Evolutionary conservation across 495 filamentous ascomycete species (phyloP).

Genomic region (Aspergillus sclerotioniger): DNA sequence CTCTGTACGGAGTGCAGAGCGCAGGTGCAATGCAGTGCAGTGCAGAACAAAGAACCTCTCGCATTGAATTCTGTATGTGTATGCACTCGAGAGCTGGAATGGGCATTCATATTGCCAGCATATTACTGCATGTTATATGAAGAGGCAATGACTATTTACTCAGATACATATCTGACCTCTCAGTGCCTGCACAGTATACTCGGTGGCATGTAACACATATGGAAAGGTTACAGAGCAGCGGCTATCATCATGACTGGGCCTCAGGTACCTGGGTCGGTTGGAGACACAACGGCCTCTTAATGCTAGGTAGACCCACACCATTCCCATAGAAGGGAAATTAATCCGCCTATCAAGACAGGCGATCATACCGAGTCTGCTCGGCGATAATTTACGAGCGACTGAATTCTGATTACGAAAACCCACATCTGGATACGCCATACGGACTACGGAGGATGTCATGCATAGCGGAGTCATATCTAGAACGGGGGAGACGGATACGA

Average conservation of each 20-base stretch:
- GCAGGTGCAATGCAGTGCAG: no score
- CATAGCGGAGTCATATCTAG: neutral
- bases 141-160: neutral
- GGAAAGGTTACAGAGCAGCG: neutral
- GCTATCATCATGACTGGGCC: neutral
- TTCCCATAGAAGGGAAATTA: slow-evolving; percentile 9
- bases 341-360: slow-evolving; percentile 9
- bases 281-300: neutral
- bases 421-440: neutral
- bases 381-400: neutral
- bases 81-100: neutral
- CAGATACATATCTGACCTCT: neutral
- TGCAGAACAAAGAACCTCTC: no score
- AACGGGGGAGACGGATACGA: neutral
- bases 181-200: neutral
- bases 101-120: neutral
- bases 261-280: neutral
- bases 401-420: neutral
- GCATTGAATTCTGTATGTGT: neutral
- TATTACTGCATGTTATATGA: neutral
- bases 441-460: neutral
- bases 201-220: neutral
- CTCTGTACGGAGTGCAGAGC: no score
- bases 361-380: neutral
- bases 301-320: neutral